phyloP scores from a whole-genome alignment of 495 filamentous ascomycete genomes.

The Penicillium parvum region DNA sequence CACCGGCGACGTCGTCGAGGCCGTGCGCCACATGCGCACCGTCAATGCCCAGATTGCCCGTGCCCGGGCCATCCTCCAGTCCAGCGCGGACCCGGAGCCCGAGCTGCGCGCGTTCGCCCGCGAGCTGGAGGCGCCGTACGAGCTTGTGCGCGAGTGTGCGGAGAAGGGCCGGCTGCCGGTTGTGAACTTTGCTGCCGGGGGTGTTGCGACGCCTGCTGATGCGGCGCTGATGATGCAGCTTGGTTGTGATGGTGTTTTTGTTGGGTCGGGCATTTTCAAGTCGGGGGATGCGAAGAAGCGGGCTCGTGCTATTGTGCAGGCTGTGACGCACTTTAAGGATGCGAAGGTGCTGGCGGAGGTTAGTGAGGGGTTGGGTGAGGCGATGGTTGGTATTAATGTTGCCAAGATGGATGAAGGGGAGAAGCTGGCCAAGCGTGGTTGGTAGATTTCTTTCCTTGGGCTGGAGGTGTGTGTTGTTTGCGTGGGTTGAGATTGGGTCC shows the following conservation, averaged over 20 bases:
- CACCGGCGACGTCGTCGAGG: conserved; percentile 97
- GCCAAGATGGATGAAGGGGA: conserved; percentile 65
- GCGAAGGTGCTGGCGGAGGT: conserved; percentile 84
- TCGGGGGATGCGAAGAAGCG: conserved; percentile 80
- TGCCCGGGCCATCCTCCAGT: conserved; percentile 57
- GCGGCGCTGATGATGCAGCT: conserved; percentile 99
- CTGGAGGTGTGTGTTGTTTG: conserved; percentile 2
- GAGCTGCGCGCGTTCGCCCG: conserved; percentile 75
- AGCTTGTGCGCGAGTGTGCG: conserved; percentile 78
- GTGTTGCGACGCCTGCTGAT: conserved; percentile 93
- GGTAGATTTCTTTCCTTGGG: conserved; percentile 50
- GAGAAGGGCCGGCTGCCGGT: conserved; percentile 86
- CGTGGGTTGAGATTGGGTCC: conserved; percentile 7
- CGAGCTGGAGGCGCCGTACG: conserved; percentile 70
- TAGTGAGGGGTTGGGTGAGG: conserved; percentile 80
- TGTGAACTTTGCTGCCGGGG: conserved; percentile 98
- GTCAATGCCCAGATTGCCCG: conserved; percentile 79
- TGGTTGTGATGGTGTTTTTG: conserved; percentile 96
- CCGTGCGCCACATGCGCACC: conserved; percentile 91
- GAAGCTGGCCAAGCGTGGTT: conserved; percentile 83
- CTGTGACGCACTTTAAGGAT: conserved; percentile 84
- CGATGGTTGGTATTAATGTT: conserved; percentile 93
- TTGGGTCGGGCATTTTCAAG: conserved; percentile 97
- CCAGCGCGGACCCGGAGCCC: conserved; percentile 61
- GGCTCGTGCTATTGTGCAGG: conserved; percentile 91